These are phyloP conservation scores for Nitzschia putrida DNA, from an alignment of 108 stramenopile genomes.

Conservation along the genomic window DNA sequence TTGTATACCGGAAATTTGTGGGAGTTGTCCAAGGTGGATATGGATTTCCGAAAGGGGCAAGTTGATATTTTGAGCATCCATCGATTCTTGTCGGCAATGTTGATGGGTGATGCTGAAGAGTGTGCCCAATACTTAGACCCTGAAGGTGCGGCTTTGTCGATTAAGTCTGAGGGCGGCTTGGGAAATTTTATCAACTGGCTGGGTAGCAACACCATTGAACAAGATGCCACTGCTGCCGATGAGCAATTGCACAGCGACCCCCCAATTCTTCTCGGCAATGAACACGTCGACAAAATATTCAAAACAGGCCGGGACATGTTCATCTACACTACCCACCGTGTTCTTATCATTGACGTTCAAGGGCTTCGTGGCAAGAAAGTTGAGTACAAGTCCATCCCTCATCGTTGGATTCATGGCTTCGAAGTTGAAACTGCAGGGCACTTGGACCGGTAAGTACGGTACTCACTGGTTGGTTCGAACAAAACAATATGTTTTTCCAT, in stretches of 20 bases:
- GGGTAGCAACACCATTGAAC: conserved; percentile 35
- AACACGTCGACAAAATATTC: conserved; percentile 51
- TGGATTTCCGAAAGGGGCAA: conserved; percentile 58
- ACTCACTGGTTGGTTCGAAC: not conserved
- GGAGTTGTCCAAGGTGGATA: conserved; percentile 31
- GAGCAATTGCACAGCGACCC: conserved; percentile 50
- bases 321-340: conserved; percentile 51
- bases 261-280: conserved; percentile 52
- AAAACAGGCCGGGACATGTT: conserved; percentile 58
- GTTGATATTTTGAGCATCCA: conserved; percentile 59
- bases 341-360: conserved; percentile 59
- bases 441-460: conserved; percentile 24
- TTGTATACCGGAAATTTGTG: conserved; percentile 35
- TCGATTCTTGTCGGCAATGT: conserved; percentile 54
- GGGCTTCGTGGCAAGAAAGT: conserved; percentile 61
- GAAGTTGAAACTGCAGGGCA: conserved; percentile 62
- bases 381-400: conserved; percentile 58
- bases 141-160: conserved; percentile 4
- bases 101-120: conserved; percentile 43
- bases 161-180: not conserved
- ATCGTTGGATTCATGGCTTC: conserved; percentile 41
- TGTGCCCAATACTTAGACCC: conserved; percentile 45
- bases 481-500: not conserved
- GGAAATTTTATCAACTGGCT: conserved; percentile 28
- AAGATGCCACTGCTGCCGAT: conserved; percentile 50